Base-by-base conservation (phyloP, 192 early-diverging fungal species). In the Coemansia sp. region DNA sequence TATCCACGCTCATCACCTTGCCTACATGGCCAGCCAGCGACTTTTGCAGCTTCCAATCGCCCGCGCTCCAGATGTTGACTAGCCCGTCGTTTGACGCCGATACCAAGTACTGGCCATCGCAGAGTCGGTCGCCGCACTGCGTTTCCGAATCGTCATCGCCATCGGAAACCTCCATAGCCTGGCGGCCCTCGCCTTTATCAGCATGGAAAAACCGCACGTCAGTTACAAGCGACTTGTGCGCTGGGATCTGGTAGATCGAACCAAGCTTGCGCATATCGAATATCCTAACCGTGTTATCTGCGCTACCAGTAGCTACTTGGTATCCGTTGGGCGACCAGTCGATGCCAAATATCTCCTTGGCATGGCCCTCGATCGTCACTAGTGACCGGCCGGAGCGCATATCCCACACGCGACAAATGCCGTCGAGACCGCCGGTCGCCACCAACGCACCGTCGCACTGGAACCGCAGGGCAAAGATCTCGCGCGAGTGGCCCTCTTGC, bases 371-470 rank as follows among this genome's bases (percentile, higher is more conserved):
- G 42, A 98, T 85, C 27, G 87, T 89, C 85, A 96, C 89, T 6
- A 98, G 88, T 3, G 91, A 92, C 57, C 94, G 83, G 2, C 97
- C 97, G 6, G 93, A 93, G 54, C 97, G 87, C 59, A 96, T 73
- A 82, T 99, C 97, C 97, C 97, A 99, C 1, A 99, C 89, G 35
- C 94, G 86, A 9, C 94, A 96, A 53, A 95, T 84, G n/a, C 92
- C 86, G 76, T 99, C 97, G n/a, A 92, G 73, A 3, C 97, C 97
- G 15, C 60, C 96, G 10, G 94, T 94, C 3, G 94, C 97, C 11
- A 90, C 88, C 29, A 99, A 76, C 9, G 94, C 87, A 8, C 96
- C 96, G 71, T 99, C 97, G 51, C 85, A 70, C 69, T 99, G 97
- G 67, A 99, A 97, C 14, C 87, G 87, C 61, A 99, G 86, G 1